Base-by-base conservation (phyloP, 2,329 filamentous ascomycete species). In the Paecilomyces sp. region DNA sequence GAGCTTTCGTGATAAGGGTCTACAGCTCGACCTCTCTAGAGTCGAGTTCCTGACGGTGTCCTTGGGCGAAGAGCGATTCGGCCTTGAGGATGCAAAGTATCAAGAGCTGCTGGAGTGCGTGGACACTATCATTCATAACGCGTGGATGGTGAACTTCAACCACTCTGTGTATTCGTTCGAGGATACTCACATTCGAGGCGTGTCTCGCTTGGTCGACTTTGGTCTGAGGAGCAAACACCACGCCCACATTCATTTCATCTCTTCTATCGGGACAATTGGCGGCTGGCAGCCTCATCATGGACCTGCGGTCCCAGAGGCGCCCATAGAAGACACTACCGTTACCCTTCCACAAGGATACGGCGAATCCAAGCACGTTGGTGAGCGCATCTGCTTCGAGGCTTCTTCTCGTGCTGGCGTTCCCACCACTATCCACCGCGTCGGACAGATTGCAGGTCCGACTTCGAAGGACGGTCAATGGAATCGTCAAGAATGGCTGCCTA, bases 401-500 rank as follows among this genome's bases (percentile, higher is more conserved):
- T 67, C 70, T 15, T 55, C 58, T 3, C 57, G 57, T n/a, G 60
- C 62, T 1, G 60, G 59, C 11, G 57, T 74, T 1, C 64, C 64
- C 8, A 62, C 62, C 5, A 65, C 57, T 3, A 62, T 74, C 24
- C 58, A 65, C 30, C 71, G 74, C 0, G 67, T 75, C 2, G 74
- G 74, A 4, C 74, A 76, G 54, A 67, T 76, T 31, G 69, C 65
- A 11, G 74, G 74, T 0, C 62, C 67, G 50, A 67, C 58, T 12
- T 70, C 56, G 55, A 68, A 70, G n/a, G 66, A 66, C 5, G 83
- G 83, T 0, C 65, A 68, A 22, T 87, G 85, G 85, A 85, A 83
- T 62, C 74, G 71, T 34, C 77, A 82, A 7, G 84, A 87, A 63
- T 41, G 34, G 34, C 34, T 41, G 34, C 34, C 34, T n/a, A 41